Evolutionary conservation across 768 basidiomycete species (phyloP).

Genomic region (Tylopilus sp.): DNA sequence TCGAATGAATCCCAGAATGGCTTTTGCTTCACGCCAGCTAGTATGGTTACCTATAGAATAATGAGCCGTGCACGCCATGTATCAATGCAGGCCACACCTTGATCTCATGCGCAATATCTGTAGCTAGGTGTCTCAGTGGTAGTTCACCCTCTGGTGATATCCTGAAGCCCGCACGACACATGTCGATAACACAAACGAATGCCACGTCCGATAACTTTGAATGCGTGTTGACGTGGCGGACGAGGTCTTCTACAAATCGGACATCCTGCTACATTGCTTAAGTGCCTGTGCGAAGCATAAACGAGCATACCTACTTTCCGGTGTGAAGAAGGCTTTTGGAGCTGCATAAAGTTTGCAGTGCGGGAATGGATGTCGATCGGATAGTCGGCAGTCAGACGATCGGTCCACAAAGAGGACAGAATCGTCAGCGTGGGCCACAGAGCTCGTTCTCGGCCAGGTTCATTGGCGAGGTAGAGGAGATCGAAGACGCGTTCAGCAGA

Average conservation of each 20-base stretch:
- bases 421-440: constrained; percentile 82
- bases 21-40: constrained; percentile 37
- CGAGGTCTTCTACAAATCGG: constrained; percentile 59
- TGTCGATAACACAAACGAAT: constrained; percentile 69
- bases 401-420: constrained; percentile 71
- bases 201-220: constrained; percentile 65
- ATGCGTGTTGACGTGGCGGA: constrained; percentile 51
- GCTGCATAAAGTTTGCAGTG: constrained; percentile 26
- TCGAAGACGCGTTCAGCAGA: constrained; percentile 88
- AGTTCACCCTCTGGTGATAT: constrained; percentile 53
- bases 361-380: constrained; percentile 37
- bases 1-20: constrained; percentile 73
- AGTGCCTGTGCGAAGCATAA: background rate
- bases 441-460: constrained; percentile 44
- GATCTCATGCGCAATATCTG: constrained; percentile 76
- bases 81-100: constrained; percentile 45
- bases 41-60: constrained; percentile 20
- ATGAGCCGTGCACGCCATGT: background rate
- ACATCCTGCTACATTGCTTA: constrained; percentile 34
- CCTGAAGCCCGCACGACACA: constrained; percentile 66
- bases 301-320: constrained; percentile 24
- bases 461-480: constrained; percentile 53
- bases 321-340: constrained; percentile 29
- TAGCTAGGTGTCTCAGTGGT: constrained; percentile 60
- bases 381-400: constrained; percentile 61